Evolutionary conservation across 2,329 filamentous ascomycete species (phyloP), one percentile per base, ranked within the genome.

Genomic region (Elsinoe arachidis): DNA sequence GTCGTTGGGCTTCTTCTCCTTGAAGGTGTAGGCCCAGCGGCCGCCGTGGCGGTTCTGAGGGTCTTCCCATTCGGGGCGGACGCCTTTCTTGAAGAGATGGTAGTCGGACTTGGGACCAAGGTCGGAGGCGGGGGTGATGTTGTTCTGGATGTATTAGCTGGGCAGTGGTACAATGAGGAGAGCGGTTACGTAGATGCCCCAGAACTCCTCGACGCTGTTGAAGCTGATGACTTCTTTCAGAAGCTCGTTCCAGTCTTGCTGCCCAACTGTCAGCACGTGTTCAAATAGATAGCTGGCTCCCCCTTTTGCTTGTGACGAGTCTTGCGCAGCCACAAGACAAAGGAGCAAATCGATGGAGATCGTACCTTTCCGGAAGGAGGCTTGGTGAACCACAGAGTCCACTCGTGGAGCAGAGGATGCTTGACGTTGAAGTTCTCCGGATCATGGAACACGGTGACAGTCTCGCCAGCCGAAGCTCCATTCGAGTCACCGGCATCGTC

Each of bases 381-480:
- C 82, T 97, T 97, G 68, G 92, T 97, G 80, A 97, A 99, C 95
- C 95, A 99, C 58, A 99, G 80, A 59, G 93, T 97, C 93, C 93
- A 99, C 72, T 88, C 87, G 80, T 96, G 88, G 82, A 95, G 91
- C 61, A 99, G 82, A 64, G 91, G 92, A 74, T 99, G 93, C 82
- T 97, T 99, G 74, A 99, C 93, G 68, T 95, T 99, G 83, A 99
- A 99, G 58, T 99, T 96, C 64, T 96, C 88, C 66, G 93, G 87
- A 80, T 97, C 90, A 72, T 99, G 91, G 78, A 99, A 99, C 66
- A 99, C 92, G 47, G 93, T 99, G 67, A 96, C 80, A 54, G 87
- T 78, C 70, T 91, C 85, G 61, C 68, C 67, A 60, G 67, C 64
- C 37, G 74, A 58, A 23, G 61, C 64, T 57, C 68, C 66, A 34